Evolutionary conservation across 495 filamentous ascomycete genomes (phyloP).

Genomic region (Neurospora cerealis): DNA sequence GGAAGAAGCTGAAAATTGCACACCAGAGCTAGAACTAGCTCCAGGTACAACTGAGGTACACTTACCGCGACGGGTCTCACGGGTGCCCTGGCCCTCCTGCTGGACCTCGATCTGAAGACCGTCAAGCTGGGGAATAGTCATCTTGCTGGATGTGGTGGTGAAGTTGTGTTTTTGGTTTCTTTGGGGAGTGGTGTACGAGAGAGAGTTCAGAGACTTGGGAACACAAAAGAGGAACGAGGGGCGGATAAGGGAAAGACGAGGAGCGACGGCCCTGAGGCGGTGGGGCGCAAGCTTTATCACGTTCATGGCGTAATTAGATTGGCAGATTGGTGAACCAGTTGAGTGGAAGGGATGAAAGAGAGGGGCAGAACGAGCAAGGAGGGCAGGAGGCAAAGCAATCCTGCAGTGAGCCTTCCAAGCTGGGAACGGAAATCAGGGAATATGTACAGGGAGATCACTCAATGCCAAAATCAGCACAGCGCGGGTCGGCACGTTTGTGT

Average conservation of each 20-base stretch:
- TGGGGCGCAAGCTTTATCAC: neutral
- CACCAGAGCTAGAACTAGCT: neutral
- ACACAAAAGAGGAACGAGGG: slow-evolving; percentile 3
- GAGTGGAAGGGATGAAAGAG: neutral
- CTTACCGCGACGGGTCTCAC: slow-evolving; percentile 22
- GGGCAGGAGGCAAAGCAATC: neutral
- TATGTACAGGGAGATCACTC: neutral
- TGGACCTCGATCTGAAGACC: slow-evolving; percentile 20
- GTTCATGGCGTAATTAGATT: neutral
- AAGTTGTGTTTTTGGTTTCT: neutral
- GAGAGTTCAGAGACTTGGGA: neutral
- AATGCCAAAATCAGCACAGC: neutral
- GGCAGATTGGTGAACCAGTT: neutral
- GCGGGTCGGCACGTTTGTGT: neutral
- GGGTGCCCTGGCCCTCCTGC: slow-evolving; percentile 12
- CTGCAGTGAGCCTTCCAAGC: neutral
- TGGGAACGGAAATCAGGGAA: neutral
- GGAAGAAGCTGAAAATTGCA: neutral
- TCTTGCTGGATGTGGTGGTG: slow-evolving; percentile 10
- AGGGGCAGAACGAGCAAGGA: neutral
- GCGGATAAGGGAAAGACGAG: neutral
- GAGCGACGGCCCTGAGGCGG: neutral
- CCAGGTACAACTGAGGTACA: neutral
- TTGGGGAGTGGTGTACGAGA: neutral
- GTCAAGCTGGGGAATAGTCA: slow-evolving; percentile 20